Percentiles rank a stretch among this genome's conserved stretches.
Evolutionary conservation across 2,329 filamentous ascomycete species (phyloP).

Genomic region (Colletotrichum lini): DNA sequence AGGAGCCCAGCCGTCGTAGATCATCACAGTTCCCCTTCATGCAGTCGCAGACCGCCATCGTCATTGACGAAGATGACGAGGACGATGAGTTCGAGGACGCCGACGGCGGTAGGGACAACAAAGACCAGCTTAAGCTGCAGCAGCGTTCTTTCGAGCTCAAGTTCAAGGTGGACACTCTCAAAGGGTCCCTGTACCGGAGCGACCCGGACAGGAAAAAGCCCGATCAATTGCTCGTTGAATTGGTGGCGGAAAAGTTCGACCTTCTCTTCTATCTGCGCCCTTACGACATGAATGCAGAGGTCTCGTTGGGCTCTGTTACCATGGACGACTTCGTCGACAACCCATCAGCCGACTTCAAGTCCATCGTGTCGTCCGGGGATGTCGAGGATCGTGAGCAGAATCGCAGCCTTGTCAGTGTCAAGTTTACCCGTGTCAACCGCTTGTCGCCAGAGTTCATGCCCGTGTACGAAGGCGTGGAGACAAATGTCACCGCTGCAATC

Average conservation of each 20-base stretch:
- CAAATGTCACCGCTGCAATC: conserved; percentile 89
- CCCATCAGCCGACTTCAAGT: conserved; percentile 91
- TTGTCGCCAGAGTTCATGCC: conserved; percentile 94
- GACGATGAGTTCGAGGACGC: conserved; percentile 79
- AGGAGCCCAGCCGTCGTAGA: conserved; percentile 66
- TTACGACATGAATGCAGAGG: conserved; percentile 94
- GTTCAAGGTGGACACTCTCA: conserved; percentile 94
- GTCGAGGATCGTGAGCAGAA: conserved; percentile 80
- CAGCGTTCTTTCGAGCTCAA: conserved; percentile 96
- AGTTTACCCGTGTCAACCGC: conserved; percentile 89
- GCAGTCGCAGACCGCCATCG: conserved; percentile 80
- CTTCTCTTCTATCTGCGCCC: conserved; percentile 90
- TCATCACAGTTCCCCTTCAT: conserved; percentile 83
- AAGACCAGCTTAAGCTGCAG: conserved; percentile 78
- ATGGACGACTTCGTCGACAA: conserved; percentile 97
- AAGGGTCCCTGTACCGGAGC: conserved; percentile 91
- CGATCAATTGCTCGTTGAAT: conserved; percentile 88
- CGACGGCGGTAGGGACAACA: conserved; percentile 66
- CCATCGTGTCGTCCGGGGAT: conserved; percentile 90
- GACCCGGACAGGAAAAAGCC: conserved; percentile 82
- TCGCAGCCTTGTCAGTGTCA: conserved; percentile 88
- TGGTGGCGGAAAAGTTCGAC: conserved; percentile 90
- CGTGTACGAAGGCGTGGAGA: conserved; percentile 93
- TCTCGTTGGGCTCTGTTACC: conserved; percentile 87
- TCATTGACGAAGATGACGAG: conserved; percentile 83